Conservation (phyloP, 192 early-diverging fungal species). For the Endogone sp. region DNA sequence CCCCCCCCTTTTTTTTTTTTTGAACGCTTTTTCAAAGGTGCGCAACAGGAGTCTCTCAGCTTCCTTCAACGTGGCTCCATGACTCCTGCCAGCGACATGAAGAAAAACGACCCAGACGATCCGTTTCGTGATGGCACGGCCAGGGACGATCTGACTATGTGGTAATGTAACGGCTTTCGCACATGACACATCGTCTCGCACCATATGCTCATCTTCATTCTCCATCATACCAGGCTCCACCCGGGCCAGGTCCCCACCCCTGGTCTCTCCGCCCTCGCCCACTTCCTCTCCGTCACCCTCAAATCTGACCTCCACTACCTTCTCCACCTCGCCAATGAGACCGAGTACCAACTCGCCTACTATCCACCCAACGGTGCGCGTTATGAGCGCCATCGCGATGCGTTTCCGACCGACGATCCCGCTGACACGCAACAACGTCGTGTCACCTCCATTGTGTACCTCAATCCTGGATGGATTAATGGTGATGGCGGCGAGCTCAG, state of each 20-base stretch:
- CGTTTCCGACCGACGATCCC: slow-evolving; percentile 48
- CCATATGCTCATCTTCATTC: not conserved
- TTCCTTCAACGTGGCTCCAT: not conserved
- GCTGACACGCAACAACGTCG: slow-evolving; percentile 49
- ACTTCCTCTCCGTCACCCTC: slow-evolving; percentile 31
- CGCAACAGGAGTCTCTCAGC: not conserved
- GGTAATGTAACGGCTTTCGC: slow-evolving; percentile 15
- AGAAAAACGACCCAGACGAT: slow-evolving; percentile 35
- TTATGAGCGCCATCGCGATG: slow-evolving; percentile 55
- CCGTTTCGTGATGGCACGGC: slow-evolving; percentile 44
- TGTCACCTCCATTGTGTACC: slow-evolving; percentile 52
- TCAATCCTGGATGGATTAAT: slow-evolving; percentile 44
- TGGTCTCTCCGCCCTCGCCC: slow-evolving; percentile 22
- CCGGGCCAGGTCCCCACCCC: slow-evolving; percentile 13
- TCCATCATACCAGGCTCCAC: slow-evolving; percentile 24
- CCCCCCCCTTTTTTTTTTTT: not conserved
- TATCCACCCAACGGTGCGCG: slow-evolving; percentile 41
- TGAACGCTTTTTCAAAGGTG: not conserved
- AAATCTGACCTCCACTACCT: slow-evolving; percentile 36
- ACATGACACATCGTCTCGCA: not conserved
- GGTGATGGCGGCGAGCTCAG: slow-evolving; percentile 52
- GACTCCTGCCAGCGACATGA: slow-evolving; percentile 28
- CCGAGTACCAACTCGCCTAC: slow-evolving; percentile 45
- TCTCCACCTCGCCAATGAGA: slow-evolving; percentile 38
- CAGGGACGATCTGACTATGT: slow-evolving; percentile 45